Evolutionary conservation across 164 flowering plant species (phyloP), one percentile per base, ranked within the genome.

Genomic region (Protea cynaroides): DNA sequence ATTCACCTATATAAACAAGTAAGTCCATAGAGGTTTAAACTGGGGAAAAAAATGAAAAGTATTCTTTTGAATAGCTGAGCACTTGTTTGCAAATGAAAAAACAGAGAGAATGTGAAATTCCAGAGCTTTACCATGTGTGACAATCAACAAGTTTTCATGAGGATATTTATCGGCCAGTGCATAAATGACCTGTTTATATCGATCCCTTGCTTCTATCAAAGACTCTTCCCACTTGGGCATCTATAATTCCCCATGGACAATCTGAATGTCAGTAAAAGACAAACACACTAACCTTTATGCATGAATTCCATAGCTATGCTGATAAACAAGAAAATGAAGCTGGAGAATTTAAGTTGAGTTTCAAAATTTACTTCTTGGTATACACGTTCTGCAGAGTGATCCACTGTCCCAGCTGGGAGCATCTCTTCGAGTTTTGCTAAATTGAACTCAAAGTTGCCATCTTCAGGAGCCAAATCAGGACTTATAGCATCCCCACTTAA

Each of bases 221-320:
- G 78, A 65, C 69, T 92, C 98, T 72, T 74, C 86, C 93, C 93
- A 92, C 59, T 67, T 40, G 19, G 98, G 98, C 75, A 87, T n/a
- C 98, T 92, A 61, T 29, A 72, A 38, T 66, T 51, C 19, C 58
- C 37, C 59, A 60, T 36, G 50, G 47, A 71, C 43, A 55, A 59
- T 25, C 36, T 18, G 11, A 6, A 52, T 56, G 38, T 72, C 54
- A 44, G 66, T 46, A 58, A 18, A 25, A 18, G 4, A 25, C 38
- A 34, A 2, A 23, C 4, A 52, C 14, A 17, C 23, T 19, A 8
- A 24, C 34, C 12, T 44, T 37, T 46, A 50, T n/a, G 23, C 34
- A 7, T 15, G 17, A 4, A 15, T 49, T 49, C 18, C 19, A 18
- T 15, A 29, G 34, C 52, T 49, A 18, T n/a, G 7, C 52, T 49